A percentile compares a stretch with the other conserved stretches of the same genome.
phyloP scores from a whole-genome alignment of 306 rosid species.

The Glycyrrhiza uralensis region DNA sequence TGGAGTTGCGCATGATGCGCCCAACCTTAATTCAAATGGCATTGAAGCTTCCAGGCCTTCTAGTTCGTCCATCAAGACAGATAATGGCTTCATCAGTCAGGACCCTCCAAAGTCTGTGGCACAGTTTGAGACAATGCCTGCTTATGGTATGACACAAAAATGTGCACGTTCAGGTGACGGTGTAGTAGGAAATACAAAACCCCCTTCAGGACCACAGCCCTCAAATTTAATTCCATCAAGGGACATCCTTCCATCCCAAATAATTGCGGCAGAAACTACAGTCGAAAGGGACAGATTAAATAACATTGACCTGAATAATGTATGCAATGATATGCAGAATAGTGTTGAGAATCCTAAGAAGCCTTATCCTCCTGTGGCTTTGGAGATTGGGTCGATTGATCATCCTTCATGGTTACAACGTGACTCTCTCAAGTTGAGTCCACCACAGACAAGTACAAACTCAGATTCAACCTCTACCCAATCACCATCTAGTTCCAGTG shows the following conservation, averaged over 20 bases:
- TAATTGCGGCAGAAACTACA: conserved; percentile 22
- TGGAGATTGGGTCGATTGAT: conserved; percentile 26
- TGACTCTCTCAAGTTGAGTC: conserved; percentile 46
- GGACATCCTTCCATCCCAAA: conserved; percentile 30
- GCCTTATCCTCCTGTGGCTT: conserved; percentile 28
- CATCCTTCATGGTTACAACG: conserved; percentile 36
- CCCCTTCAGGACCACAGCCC: conserved; percentile 29
- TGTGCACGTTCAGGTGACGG: conserved; percentile 32
- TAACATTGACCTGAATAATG: conserved; percentile 58
- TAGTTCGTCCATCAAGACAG: conserved; percentile 39
- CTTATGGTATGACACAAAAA: conserved; percentile 26
- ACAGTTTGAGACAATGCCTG: conserved; percentile 30
- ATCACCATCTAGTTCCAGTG: conserved; percentile 61
- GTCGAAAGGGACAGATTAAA: conserved; percentile 39
- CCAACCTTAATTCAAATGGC: conserved; percentile 37
- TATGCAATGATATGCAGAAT: conserved; percentile 45
- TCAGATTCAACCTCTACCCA: conserved; percentile 59
- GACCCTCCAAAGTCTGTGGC: conserved; percentile 27
- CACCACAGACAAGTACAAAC: conserved; percentile 55
- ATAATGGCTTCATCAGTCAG: conserved; percentile 19
- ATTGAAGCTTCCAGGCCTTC: conserved; percentile 34
- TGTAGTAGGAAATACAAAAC: conserved; percentile 28
- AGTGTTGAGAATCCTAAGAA: conserved; percentile 35
- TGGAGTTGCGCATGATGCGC: conserved; percentile 34
- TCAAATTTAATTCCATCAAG: conserved; percentile 27